A percentile compares a stretch with the other conserved stretches of the same genome.
Conservation (phyloP, 192 early-diverging fungal genomes). For the Linnemannia elongata region DNA sequence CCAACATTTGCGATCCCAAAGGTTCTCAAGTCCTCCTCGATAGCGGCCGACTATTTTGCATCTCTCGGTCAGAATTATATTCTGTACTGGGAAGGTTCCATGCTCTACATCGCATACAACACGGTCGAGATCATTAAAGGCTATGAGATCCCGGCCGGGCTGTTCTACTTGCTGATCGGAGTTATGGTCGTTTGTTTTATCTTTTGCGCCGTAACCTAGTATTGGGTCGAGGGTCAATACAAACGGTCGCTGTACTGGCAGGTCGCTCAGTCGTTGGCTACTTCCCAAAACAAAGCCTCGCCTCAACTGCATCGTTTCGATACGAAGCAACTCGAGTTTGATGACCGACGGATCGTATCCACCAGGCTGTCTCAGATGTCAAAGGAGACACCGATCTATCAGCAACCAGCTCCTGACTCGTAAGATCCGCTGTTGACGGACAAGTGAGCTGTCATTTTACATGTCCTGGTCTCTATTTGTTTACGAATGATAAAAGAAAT, state of each 20-base stretch:
- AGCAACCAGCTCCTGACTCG: too few species aligned
- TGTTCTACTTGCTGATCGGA: neutral
- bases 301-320: neutral
- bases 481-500: too few species aligned
- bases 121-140: constrained; percentile 12
- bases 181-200: constrained; percentile 10
- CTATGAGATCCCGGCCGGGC: constrained; percentile 5
- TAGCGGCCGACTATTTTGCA: neutral
- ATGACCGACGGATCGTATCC: neutral
- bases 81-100: constrained; percentile 2
- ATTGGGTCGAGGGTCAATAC: neutral
- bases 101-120: constrained; percentile 4
- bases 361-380: too few species aligned
- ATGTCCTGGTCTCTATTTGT: too few species aligned
- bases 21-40: neutral
- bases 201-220: neutral
- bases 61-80: constrained; percentile 16
- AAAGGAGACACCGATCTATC: too few species aligned
- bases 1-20: neutral
- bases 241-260: constrained; percentile 5
- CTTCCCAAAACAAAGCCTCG: neutral
- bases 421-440: too few species aligned
- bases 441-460: too few species aligned
- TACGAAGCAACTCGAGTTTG: constrained; percentile 2
- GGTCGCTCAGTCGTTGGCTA: neutral